phyloP scores from a whole-genome alignment of 805 yeast species.

The Kuraishia molischiana region DNA sequence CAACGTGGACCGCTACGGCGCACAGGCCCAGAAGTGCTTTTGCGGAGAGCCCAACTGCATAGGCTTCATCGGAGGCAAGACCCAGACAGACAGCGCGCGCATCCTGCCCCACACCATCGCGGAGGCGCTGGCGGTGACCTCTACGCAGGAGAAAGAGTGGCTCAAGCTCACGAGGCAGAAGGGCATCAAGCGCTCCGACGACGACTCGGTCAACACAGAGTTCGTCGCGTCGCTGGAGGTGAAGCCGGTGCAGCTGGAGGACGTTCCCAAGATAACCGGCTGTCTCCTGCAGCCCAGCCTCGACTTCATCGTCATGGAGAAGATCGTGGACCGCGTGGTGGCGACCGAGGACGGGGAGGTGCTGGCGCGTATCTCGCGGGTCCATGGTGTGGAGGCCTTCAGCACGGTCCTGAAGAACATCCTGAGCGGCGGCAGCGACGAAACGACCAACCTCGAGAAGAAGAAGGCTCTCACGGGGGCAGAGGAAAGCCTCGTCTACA shows the following conservation, averaged over 20 bases:
- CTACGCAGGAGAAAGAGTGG: slow-evolving; percentile 64
- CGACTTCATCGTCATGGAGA: slow-evolving; percentile 52
- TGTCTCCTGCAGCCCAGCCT: slow-evolving; percentile 65
- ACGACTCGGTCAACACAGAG: slow-evolving; percentile 49
- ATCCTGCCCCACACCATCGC: slow-evolving; percentile 74
- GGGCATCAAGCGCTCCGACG: slow-evolving; percentile 20
- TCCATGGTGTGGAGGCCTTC: slow-evolving; percentile 83
- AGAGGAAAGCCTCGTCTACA: slow-evolving; percentile 30
- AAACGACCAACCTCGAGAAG: slow-evolving; percentile 2
- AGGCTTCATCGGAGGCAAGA: slow-evolving; percentile 92
- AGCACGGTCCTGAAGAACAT: slow-evolving; percentile 43
- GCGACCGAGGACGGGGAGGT: slow-evolving; percentile 40
- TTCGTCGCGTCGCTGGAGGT: slow-evolving; percentile 54
- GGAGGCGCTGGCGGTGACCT: slow-evolving; percentile 75
- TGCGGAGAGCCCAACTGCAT: slow-evolving; percentile 91
- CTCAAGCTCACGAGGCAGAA: slow-evolving; percentile 44
- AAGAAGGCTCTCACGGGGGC: slow-evolving; percentile 9
- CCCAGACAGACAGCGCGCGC: slow-evolving; percentile 87
- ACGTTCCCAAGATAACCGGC: slow-evolving; percentile 73
- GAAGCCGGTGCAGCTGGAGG: slow-evolving; percentile 38
- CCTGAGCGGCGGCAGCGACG: slow-evolving; percentile 7
- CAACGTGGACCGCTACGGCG: slow-evolving; percentile 94
- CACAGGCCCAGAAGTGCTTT: slow-evolving; percentile 86
- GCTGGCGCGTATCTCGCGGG: slow-evolving; percentile 51
- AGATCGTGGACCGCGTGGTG: slow-evolving; percentile 59